Conservation (phyloP, 306 rosid species). For the Fragaria nilgerrensis region DNA sequence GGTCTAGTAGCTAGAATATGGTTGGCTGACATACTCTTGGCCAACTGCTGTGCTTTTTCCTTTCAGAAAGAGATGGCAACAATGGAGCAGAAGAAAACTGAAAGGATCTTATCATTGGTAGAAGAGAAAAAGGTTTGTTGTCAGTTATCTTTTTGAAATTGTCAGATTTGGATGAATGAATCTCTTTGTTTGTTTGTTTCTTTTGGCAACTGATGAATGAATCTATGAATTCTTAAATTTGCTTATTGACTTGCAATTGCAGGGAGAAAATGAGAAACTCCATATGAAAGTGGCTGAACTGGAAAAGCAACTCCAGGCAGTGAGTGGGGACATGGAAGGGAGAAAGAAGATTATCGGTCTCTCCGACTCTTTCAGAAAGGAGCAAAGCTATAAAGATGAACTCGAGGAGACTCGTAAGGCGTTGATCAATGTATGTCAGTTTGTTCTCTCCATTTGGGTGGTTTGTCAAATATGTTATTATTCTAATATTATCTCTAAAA, state of each 20-base stretch:
- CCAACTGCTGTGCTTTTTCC: not conserved
- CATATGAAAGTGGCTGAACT: constrained; percentile 49
- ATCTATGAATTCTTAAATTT: not conserved
- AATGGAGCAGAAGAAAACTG: constrained; percentile 58
- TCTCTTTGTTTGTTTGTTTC: not conserved
- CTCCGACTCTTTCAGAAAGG: constrained; percentile 37
- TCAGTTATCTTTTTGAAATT: not conserved
- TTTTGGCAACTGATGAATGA: not conserved
- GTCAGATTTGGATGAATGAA: not conserved
- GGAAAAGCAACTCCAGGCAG: constrained; percentile 59
- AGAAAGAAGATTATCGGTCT: constrained; percentile 34
- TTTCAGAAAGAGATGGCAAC: constrained; percentile 63
- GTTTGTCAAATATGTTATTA: not conserved
- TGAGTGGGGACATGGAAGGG: constrained; percentile 42
- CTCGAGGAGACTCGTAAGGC: constrained; percentile 68
- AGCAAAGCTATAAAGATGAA: constrained; percentile 63
- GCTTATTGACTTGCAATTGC: constrained; percentile 22
- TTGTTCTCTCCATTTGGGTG: not conserved
- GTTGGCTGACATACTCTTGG: not conserved
- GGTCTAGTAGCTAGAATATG: not conserved
- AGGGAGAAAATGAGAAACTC: constrained; percentile 62
- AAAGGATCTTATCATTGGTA: constrained; percentile 50
- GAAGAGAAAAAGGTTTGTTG: constrained; percentile 53
- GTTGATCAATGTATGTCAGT: constrained; percentile 45
- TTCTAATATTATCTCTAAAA: not conserved